Conservation (phyloP, 768 basidiomycete species). For the Pleurotus salmoneostramineus region DNA sequence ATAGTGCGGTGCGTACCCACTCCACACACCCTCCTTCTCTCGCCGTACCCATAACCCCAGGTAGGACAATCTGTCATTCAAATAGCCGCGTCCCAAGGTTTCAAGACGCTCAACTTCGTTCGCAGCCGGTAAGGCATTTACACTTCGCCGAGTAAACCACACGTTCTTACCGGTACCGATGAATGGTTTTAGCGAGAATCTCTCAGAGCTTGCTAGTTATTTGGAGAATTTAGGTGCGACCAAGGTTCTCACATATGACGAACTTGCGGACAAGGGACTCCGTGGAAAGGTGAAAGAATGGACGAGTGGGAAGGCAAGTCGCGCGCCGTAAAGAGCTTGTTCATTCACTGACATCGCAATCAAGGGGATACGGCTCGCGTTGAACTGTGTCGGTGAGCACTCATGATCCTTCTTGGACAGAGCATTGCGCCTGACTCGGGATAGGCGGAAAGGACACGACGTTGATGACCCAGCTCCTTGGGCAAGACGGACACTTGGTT, state of each 20-base stretch:
- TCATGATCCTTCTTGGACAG: background rate
- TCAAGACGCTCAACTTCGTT: slow-evolving; percentile 81
- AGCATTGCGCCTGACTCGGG: background rate
- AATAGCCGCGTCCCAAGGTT: slow-evolving; percentile 65
- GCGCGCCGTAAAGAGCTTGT: background rate
- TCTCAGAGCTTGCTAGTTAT: slow-evolving; percentile 43
- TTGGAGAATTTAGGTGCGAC: slow-evolving; percentile 66
- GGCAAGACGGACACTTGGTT: slow-evolving; percentile 66
- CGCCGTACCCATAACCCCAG: slow-evolving; percentile 25
- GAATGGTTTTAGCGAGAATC: slow-evolving; percentile 38
- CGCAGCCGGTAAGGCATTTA: slow-evolving; percentile 53
- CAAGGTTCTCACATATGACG: slow-evolving; percentile 75
- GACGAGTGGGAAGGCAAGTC: slow-evolving; percentile 56
- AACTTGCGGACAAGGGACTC: slow-evolving; percentile 55
- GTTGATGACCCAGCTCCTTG: slow-evolving; percentile 64
- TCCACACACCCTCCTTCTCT: background rate
- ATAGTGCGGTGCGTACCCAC: slow-evolving; percentile 65
- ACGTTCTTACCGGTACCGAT: no score
- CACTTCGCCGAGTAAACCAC: background rate
- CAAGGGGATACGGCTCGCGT: slow-evolving; percentile 39
- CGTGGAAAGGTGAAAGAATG: slow-evolving; percentile 54
- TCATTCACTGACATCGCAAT: background rate
- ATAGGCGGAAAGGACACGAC: slow-evolving; percentile 62
- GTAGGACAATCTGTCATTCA: slow-evolving; percentile 87
- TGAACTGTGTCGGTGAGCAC: slow-evolving; percentile 47